A percentile compares a stretch with the other conserved stretches of the same genome.
phyloP scores from a whole-genome alignment of 108 stramenopile species.

The Cyclotella kingstonii region DNA sequence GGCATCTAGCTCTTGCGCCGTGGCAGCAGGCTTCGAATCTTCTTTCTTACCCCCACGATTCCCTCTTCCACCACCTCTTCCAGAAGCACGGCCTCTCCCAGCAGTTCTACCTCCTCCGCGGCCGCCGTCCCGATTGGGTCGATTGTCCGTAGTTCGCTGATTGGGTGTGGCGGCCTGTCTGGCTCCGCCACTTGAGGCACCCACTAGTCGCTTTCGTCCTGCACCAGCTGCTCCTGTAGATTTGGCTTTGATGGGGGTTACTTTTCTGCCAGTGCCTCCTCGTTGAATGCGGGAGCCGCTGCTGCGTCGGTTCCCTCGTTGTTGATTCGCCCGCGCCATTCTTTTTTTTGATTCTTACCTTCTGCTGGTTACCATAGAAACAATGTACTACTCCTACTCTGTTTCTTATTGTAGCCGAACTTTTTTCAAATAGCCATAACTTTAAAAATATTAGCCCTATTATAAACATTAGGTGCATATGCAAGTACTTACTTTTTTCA shows the following conservation, averaged over 20 bases:
- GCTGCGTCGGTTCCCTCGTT: constrained; percentile 19
- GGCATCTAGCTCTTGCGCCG: constrained; percentile 75
- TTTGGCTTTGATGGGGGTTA: constrained; percentile 2
- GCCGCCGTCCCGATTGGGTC: constrained; percentile 6
- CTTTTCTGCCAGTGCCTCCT: constrained; percentile 8
- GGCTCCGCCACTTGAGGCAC: constrained; percentile 7
- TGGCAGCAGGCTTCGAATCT: constrained; percentile 65
- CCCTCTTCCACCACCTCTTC: constrained; percentile 9
- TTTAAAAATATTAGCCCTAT: no score
- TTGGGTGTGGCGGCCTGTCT: constrained; percentile 18
- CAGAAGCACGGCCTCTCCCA: not conserved
- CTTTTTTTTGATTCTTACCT: not conserved
- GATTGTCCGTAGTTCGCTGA: constrained; percentile 1
- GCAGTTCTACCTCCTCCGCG: constrained; percentile 1
- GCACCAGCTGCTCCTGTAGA: constrained; percentile 1
- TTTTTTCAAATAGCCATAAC: no score
- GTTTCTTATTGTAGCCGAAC: no score
- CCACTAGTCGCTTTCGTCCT: constrained; percentile 8
- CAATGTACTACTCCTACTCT: not conserved
- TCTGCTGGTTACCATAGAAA: not conserved
- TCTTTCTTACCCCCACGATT: constrained; percentile 33
- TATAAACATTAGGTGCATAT: no score
- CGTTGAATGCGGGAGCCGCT: constrained; percentile 1
- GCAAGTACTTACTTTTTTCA: no score
- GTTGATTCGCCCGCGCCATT: constrained; percentile 31